Evolutionary conservation across 1,284 basidiomycete genomes (phyloP), one percentile per base, ranked within the genome.

Genomic region (Heterobasidion occidentale): DNA sequence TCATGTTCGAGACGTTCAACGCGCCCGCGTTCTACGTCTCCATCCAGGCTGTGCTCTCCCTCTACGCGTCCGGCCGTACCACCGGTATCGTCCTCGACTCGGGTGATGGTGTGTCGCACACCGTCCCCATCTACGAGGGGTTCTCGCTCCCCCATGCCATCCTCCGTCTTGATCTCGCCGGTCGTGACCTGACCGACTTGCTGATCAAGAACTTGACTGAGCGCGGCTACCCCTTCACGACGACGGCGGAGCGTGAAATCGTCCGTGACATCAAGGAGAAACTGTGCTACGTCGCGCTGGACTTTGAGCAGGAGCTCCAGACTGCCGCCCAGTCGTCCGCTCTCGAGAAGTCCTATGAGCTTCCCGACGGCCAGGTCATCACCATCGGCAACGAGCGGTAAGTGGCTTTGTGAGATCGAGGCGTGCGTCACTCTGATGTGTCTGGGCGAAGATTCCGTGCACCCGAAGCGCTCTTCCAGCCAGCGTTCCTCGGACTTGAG

Each of bases 231-330:
- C 83, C 86, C 58, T 96, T 97, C 86, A 94, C 90, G 68, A 97
- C 90, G 65, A 90, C 91, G 19, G 92, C 93, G 59, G 93, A 95
- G 79, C 86, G 90, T 70, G 94, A 96, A 85, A 94, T 97, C 61
- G 94, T 97, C 68, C 86, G 94, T 68, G 94, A 97, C 74, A 95
- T 97, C 82, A 97, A 97, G 83, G 94, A 97, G 83, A 96, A 95
- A 80, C 86, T 97, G 53, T 96, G 94, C 79, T 97, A 97, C 75
- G 93, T 97, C 67, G 94, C 94, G 45, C 85, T 96, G 65, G 94
- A 97, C 79, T 97, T 96, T 69, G 93, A 96, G 75, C 90, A 97
- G 77, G 94, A 97, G 78, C 81, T 97, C 66, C 90, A 93, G 77
- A 94, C 90, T 47, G 92, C 94, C 48, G 88, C 91, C 62, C 90